phyloP scores from a whole-genome alignment of 1,139 yeast genomes.

The Suhomyces panamericanus region DNA sequence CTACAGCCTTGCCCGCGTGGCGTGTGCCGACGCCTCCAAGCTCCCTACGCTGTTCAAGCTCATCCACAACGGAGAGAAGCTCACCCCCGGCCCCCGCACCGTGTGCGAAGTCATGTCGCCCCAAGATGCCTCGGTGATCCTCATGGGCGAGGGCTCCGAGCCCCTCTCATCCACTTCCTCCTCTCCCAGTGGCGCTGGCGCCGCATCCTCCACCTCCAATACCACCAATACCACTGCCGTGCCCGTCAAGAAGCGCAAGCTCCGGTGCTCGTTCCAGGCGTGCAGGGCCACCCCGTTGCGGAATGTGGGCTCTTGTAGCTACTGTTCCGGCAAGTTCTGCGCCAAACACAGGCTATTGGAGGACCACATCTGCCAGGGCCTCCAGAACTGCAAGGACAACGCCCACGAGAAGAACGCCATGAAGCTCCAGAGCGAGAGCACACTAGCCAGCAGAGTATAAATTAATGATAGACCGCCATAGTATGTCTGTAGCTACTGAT shows the following conservation, averaged over 20 bases:
- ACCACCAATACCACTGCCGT: constrained; percentile 48
- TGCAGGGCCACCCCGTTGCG: constrained; percentile 73
- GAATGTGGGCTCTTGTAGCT: constrained; percentile 85
- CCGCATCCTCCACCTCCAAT: constrained; percentile 45
- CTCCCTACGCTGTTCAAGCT: constrained; percentile 48
- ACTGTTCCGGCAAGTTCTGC: constrained; percentile 84
- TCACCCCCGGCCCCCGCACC: constrained; percentile 34
- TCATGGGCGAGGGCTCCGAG: constrained; percentile 42
- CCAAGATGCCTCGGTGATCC: constrained; percentile 37
- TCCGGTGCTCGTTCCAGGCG: constrained; percentile 59
- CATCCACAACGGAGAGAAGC: constrained; percentile 52
- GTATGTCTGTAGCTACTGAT: too few species aligned
- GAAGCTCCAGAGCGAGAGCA: constrained; percentile 43
- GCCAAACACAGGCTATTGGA: constrained; percentile 85
- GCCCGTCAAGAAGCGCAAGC: constrained; percentile 52
- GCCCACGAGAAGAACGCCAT: constrained; percentile 52
- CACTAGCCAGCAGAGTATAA: constrained; percentile 37
- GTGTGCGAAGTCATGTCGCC: constrained; percentile 25
- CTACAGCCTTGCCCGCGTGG: constrained; percentile 44
- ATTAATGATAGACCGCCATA: not conserved
- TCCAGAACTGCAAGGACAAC: constrained; percentile 77
- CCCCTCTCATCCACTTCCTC: constrained; percentile 22
- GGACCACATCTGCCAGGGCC: constrained; percentile 78
- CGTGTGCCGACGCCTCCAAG: constrained; percentile 34
- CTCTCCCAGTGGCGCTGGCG: constrained; percentile 16